phyloP scores from a whole-genome alignment of 306 rosid genomes.

The Arachis stenosperma region DNA sequence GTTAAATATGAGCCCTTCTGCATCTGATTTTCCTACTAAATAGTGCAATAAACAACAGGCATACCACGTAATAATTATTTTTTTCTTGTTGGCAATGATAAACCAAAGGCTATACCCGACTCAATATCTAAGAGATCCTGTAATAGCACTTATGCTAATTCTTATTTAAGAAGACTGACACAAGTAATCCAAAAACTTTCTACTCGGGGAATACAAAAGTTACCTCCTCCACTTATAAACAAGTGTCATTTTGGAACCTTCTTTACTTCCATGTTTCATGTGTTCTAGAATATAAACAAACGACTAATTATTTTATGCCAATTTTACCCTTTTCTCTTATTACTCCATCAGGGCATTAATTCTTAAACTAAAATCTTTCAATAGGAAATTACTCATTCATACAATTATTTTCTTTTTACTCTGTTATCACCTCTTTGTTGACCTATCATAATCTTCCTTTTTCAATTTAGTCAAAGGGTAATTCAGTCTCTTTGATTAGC shows the following conservation, averaged over 20 bases:
- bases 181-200: not conserved
- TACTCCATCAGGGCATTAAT: not conserved
- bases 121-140: constrained; percentile 18
- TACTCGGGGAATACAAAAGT: not conserved
- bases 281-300: not conserved
- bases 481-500: not conserved
- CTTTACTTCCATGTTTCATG: not conserved
- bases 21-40: constrained; percentile 5
- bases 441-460: not conserved
- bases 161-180: constrained; percentile 31
- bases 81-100: constrained; percentile 8
- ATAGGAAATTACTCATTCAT: not conserved
- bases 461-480: not conserved
- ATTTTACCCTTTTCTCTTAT: not conserved
- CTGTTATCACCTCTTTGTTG: not conserved
- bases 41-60: constrained; percentile 13
- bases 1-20: not conserved
- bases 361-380: not conserved
- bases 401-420: not conserved
- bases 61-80: constrained; percentile 16
- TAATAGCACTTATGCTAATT: constrained; percentile 10
- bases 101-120: constrained; percentile 2
- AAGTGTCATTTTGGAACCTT: not conserved
- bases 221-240: not conserved
- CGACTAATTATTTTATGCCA: not conserved